A percentile compares a stretch with the other conserved stretches of the same genome.
Conservation (phyloP, 2,329 filamentous ascomycete genomes). For the Fusarium guadeloupense region DNA sequence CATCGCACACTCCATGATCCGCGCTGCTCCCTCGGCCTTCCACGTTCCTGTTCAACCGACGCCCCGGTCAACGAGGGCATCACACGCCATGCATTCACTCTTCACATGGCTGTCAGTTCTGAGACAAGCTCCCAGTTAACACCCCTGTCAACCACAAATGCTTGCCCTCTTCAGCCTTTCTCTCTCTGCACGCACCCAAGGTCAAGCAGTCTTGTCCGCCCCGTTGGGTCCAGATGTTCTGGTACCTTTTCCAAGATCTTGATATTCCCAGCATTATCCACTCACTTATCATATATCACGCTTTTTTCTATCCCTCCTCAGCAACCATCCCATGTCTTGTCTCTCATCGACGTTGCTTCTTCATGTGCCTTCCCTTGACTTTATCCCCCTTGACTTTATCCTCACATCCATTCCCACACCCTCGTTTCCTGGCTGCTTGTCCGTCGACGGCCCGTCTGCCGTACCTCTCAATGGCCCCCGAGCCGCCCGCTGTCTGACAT, state of each 20-base stretch:
- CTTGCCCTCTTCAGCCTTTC: slow-evolving; percentile 24
- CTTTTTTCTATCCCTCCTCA: slow-evolving; percentile 15
- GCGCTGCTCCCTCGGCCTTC: slow-evolving; percentile 26
- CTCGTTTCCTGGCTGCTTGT: slow-evolving; percentile 28
- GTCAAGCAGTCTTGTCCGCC: slow-evolving; percentile 17
- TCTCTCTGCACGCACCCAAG: slow-evolving; percentile 15
- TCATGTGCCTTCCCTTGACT: slow-evolving; percentile 35
- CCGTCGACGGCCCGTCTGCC: slow-evolving; percentile 42
- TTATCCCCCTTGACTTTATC: slow-evolving; percentile 27
- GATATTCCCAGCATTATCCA: slow-evolving; percentile 9
- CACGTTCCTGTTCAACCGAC: slow-evolving; percentile 34
- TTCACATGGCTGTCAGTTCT: slow-evolving; percentile 29
- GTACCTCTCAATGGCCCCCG: slow-evolving; percentile 37
- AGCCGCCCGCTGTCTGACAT: slow-evolving; percentile 38
- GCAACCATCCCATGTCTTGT: slow-evolving; percentile 35
- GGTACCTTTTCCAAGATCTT: slow-evolving; percentile 31
- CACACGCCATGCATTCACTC: slow-evolving; percentile 34
- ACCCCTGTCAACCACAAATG: slow-evolving; percentile 27
- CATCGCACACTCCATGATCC: slow-evolving; percentile 32
- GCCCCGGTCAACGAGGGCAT: slow-evolving; percentile 32
- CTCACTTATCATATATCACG: slow-evolving; percentile 30
- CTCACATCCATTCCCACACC: slow-evolving; percentile 34
- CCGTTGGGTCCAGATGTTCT: slow-evolving; percentile 31
- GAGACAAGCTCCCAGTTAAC: slow-evolving; percentile 5
- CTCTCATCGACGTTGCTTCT: slow-evolving; percentile 45